Conservation (phyloP, 805 yeast species). For the Candida sonorensis region DNA sequence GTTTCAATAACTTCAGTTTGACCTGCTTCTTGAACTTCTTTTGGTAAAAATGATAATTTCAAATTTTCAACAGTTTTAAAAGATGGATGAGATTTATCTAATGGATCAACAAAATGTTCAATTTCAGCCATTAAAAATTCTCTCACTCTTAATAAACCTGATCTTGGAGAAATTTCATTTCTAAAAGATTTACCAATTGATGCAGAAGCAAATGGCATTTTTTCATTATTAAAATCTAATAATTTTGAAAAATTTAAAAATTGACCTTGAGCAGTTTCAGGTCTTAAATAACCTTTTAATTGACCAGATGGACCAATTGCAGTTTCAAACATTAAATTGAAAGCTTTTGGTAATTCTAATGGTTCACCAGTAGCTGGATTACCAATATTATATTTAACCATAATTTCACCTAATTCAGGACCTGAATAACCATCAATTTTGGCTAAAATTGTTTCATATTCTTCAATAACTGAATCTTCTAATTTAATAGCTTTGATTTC, state of each 20-base stretch:
- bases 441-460: constrained; percentile 82
- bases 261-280: constrained; percentile 99
- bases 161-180: constrained; percentile 97
- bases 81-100: constrained; percentile 72
- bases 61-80: constrained; percentile 72
- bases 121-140: constrained; percentile 99
- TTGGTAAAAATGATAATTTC: constrained; percentile 74
- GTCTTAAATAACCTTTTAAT: constrained; percentile 91
- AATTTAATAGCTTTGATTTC: constrained; percentile 84
- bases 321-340: constrained; percentile 98
- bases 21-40: constrained; percentile 83
- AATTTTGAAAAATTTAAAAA: constrained; percentile 91
- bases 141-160: constrained; percentile 95
- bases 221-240: constrained; percentile 88
- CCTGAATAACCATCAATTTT: constrained; percentile 96
- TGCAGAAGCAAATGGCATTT: constrained; percentile 99
- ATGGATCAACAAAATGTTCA: constrained; percentile 96
- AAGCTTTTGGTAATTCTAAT: constrained; percentile 86
- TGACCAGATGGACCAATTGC: constrained; percentile 99
- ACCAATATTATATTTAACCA: constrained; percentile 72
- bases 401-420: constrained; percentile 82
- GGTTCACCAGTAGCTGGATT: constrained; percentile 88
- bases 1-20: constrained; percentile 56
- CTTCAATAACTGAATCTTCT: constrained; percentile 71
- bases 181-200: constrained; percentile 98